These are phyloP conservation scores for Umbilicus rupestris DNA, from an alignment of 164 flowering plant genomes.

Conservation along the genomic window DNA sequence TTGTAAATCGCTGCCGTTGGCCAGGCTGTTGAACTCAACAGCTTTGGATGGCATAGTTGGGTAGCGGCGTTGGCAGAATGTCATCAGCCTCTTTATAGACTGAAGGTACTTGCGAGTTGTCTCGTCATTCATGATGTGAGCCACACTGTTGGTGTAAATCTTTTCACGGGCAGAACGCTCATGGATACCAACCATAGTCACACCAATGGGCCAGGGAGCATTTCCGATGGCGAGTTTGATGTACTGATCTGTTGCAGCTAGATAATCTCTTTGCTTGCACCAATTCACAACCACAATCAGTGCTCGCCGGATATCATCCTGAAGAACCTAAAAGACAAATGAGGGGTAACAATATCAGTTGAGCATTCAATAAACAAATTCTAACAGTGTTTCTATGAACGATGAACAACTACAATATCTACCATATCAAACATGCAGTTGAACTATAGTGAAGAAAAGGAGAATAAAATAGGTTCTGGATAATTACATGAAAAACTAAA, in stretches of 20 bases:
- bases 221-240: constrained; percentile 94
- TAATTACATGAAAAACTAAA: not conserved
- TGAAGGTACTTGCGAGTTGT: constrained; percentile 96
- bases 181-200: constrained; percentile 99
- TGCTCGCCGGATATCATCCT: constrained; percentile 80
- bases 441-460: not conserved
- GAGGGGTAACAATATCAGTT: not conserved
- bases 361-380: not conserved
- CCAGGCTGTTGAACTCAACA: constrained; percentile 94
- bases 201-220: constrained; percentile 99
- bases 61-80: constrained; percentile 83
- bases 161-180: constrained; percentile 99
- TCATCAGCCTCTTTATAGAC: constrained; percentile 89
- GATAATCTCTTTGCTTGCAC: constrained; percentile 80
- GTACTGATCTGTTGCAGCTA: constrained; percentile 94
- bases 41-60: constrained; percentile 95
- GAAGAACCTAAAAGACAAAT: constrained; percentile 50
- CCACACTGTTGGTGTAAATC: constrained; percentile 95
- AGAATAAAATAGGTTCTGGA: not conserved
- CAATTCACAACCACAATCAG: constrained; percentile 65
- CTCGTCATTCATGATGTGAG: constrained; percentile 98
- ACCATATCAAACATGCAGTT: not conserved
- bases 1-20: constrained; percentile 92
- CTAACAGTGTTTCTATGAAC: not conserved
- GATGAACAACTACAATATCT: not conserved